Percentiles rank a stretch among this genome's conserved stretches.
These are phyloP conservation scores for Saccharomycopsis fermentans DNA, from an alignment of 805 yeast genomes.

Conservation along the genomic window DNA sequence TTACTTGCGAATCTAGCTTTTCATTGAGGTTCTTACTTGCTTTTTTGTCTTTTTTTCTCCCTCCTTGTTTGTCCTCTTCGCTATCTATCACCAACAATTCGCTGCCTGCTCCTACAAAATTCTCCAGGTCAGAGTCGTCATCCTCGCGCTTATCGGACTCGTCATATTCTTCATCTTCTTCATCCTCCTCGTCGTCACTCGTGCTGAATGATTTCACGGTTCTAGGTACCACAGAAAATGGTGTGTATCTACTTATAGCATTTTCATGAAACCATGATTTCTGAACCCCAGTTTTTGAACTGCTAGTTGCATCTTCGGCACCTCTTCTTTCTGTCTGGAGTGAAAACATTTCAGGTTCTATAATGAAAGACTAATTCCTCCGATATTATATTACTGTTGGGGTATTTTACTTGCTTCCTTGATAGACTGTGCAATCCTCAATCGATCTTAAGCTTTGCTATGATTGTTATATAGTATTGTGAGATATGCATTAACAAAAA, in stretches of 20 bases:
- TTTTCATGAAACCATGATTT: conserved; percentile 14
- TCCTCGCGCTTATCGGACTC: neutral
- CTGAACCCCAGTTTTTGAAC: neutral
- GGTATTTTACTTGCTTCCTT: too few species aligned
- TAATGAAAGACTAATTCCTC: neutral
- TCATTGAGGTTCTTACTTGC: neutral
- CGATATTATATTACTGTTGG: neutral
- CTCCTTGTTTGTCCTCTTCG: neutral
- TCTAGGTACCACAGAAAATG: conserved; percentile 14
- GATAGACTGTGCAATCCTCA: too few species aligned
- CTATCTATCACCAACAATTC: conserved; percentile 1
- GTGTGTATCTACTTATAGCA: conserved; percentile 6
- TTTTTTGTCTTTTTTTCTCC: neutral
- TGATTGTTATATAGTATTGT: too few species aligned
- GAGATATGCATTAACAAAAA: too few species aligned
- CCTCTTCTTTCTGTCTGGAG: neutral
- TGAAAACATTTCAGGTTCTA: neutral
- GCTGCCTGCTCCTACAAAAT: neutral
- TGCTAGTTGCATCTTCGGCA: neutral
- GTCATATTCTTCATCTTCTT: conserved; percentile 4
- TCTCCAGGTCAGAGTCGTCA: conserved; percentile 5
- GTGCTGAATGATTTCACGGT: conserved; percentile 3
- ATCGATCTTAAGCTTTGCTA: too few species aligned
- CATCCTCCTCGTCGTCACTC: neutral
- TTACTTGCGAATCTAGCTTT: conserved; percentile 13